A percentile compares a stretch with the other conserved stretches of the same genome.
These are phyloP conservation scores for Tricholoma matsutake DNA, from an alignment of 768 basidiomycete species.

Conservation along the genomic window DNA sequence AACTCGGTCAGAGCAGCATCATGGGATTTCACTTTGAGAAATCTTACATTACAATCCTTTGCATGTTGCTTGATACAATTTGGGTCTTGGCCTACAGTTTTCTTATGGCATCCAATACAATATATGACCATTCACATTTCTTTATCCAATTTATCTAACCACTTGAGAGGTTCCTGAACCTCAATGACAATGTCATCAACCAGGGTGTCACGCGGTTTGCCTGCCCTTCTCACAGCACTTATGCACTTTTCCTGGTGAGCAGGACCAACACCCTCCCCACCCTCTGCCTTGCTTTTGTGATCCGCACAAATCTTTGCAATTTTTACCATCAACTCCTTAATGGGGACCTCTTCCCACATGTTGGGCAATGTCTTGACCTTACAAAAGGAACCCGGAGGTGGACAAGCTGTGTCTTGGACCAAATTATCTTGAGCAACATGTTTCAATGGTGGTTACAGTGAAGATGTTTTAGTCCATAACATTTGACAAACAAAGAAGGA, in stretches of 20 bases:
- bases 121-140: constrained; percentile 6
- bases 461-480: not conserved
- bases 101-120: constrained; percentile 13
- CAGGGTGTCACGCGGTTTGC: constrained; percentile 9
- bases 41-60: constrained; percentile 11
- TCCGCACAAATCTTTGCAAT: constrained; percentile 3
- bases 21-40: not conserved
- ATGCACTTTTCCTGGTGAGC: constrained; percentile 4
- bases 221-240: constrained; percentile 3
- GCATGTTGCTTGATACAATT: constrained; percentile 12
- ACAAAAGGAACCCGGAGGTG: not conserved
- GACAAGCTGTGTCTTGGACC: not conserved
- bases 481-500: not conserved
- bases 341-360: not conserved
- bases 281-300: constrained; percentile 1
- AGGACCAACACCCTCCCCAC: constrained; percentile 9
- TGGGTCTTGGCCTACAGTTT: constrained; percentile 9
- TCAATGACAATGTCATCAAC: constrained; percentile 12
- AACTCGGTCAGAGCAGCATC: not conserved
- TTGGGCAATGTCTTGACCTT: constrained; percentile 1
- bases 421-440: not conserved
- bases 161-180: not conserved
- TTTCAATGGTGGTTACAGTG: not conserved
- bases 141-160: not conserved
- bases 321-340: not conserved